These are phyloP conservation scores for Emergomyces pasteurianus DNA, from an alignment of 2,329 filamentous ascomycete species.

Conservation along the genomic window DNA sequence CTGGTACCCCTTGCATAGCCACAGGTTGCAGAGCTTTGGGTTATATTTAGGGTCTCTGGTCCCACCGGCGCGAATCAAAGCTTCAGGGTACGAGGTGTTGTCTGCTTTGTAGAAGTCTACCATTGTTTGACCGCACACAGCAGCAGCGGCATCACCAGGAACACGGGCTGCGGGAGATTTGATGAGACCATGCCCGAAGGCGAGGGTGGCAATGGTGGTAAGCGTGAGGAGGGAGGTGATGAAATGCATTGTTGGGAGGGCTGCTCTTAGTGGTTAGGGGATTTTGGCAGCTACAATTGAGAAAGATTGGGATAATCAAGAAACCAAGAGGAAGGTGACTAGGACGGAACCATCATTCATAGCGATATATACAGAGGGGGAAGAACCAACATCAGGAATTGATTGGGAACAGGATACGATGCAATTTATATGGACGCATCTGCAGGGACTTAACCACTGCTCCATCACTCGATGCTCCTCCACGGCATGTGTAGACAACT, in stretches of 20 bases:
- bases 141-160: neutral
- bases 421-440: no score
- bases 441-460: no score
- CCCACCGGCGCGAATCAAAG: neutral
- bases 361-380: no score
- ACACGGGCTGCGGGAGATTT: neutral
- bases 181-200: neutral
- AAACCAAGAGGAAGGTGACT: no score
- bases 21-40: conserved; percentile 38
- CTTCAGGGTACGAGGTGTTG: conserved; percentile 1
- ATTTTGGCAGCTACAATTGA: no score
- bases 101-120: neutral
- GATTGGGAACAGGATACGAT: no score
- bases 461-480: no score
- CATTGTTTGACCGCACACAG: conserved; percentile 1
- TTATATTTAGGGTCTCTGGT: conserved; percentile 31
- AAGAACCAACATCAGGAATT: no score
- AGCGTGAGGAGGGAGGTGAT: neutral
- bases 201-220: neutral
- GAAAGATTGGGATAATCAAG: no score
- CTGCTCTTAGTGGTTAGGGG: no score
- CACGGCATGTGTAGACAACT: no score
- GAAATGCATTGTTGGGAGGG: neutral
- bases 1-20: conserved; percentile 48
- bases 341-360: no score